Percentiles rank a stretch among this genome's conserved stretches.
Conservation (phyloP, 768 basidiomycete genomes). For the Auricularia heimuer region DNA sequence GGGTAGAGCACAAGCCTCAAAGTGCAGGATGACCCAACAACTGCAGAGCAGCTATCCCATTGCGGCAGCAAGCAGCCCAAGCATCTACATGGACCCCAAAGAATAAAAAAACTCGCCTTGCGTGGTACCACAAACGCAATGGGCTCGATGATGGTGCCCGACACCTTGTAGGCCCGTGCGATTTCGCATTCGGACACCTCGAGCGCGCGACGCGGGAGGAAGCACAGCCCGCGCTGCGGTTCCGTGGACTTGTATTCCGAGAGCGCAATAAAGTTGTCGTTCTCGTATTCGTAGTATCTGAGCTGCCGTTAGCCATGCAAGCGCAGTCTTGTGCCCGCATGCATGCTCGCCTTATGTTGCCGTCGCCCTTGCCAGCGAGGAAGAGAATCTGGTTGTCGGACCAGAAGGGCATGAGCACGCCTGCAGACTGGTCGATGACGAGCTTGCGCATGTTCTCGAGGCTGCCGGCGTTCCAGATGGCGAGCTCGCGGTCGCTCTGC, state of each 20-base stretch:
- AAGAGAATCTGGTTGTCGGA: conserved; percentile 87
- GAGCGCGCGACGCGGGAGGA: conserved; percentile 86
- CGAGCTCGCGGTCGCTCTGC: conserved; percentile 90
- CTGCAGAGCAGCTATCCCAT: no score
- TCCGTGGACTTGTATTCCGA: conserved; percentile 83
- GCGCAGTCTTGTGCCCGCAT: no score
- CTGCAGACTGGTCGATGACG: conserved; percentile 79
- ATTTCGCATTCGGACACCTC: conserved; percentile 91
- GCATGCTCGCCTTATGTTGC: conserved; percentile 59
- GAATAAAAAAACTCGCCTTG: conserved; percentile 25
- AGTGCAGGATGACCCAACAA: no score
- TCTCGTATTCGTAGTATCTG: conserved; percentile 86
- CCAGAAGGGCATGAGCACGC: conserved; percentile 97
- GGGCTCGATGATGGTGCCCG: conserved; percentile 66
- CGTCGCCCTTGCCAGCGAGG: conserved; percentile 91
- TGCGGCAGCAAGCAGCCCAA: no score
- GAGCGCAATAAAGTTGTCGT: conserved; percentile 65
- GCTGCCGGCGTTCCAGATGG: conserved; percentile 79
- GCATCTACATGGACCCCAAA: conserved; percentile 26
- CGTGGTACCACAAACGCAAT: conserved; percentile 93
- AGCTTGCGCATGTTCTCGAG: conserved; percentile 69
- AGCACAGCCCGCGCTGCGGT: conserved; percentile 94
- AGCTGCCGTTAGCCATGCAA: no score
- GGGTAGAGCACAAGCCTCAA: no score
- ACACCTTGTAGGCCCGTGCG: conserved; percentile 86